These are phyloP conservation scores for Pluteus cervinus DNA, from an alignment of 768 basidiomycete species.

Conservation along the genomic window DNA sequence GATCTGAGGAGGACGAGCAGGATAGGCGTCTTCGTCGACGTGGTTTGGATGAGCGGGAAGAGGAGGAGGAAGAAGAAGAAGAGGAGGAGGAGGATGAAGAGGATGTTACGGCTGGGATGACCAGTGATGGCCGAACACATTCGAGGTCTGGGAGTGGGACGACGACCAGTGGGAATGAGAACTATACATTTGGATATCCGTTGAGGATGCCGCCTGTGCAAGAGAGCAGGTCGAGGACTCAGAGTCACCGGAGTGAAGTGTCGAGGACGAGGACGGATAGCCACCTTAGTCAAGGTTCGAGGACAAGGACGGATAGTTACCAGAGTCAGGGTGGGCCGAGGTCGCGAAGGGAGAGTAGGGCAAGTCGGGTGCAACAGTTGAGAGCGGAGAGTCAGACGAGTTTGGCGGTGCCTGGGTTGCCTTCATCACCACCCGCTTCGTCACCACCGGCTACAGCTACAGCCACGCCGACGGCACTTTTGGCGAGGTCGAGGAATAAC, in stretches of 20 bases:
- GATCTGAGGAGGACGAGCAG: conserved; percentile 4
- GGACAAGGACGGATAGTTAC: conserved; percentile 2
- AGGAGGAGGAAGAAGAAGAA: conserved; percentile 10
- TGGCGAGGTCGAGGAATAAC: too few species aligned
- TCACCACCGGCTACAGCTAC: too few species aligned
- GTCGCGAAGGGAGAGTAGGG: too few species aligned
- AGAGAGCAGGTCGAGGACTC: conserved; percentile 16
- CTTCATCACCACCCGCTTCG: too few species aligned
- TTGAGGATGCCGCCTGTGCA: conserved; percentile 32
- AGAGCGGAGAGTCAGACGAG: too few species aligned
- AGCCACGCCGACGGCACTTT: too few species aligned
- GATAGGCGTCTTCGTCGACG: conserved; percentile 1
- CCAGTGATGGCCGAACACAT: conserved; percentile 28
- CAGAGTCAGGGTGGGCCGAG: too few species aligned
- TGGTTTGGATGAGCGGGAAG: conserved; percentile 19
- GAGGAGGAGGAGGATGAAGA: conserved; percentile 13
- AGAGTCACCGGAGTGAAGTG: conserved; percentile 12
- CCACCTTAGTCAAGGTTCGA: conserved; percentile 1
- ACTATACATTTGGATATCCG: conserved; percentile 70
- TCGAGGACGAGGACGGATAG: conserved; percentile 11
- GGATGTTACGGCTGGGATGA: conserved; percentile 7
- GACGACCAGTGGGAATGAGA: conserved; percentile 51
- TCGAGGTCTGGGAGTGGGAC: conserved; percentile 47
- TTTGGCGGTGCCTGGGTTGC: too few species aligned
- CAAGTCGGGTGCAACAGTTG: too few species aligned